Evolutionary conservation across 345 rosid genomes (phyloP), one percentile per base, ranked within the genome.

Genomic region (Citropsis articulata): DNA sequence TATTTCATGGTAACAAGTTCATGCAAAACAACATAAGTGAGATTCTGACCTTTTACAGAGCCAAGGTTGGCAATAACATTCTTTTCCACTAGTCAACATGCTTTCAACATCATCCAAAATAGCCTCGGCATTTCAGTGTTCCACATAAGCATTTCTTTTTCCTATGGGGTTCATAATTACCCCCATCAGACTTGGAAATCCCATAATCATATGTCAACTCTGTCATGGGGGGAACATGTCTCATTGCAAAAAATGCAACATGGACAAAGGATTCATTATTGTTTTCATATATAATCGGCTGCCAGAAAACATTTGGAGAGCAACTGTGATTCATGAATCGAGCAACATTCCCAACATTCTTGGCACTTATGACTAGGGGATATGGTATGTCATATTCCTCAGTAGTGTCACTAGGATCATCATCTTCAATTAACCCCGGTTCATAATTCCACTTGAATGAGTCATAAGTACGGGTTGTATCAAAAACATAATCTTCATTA

Each of bases 321-420:
- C 99, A 95, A 78, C 98, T 90, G 62, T 95, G 97, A 77, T 95
- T 95, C 97, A 95, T 92, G 83, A 95, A 95, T 50, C 99, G 88
- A 67, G 98, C 91, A 30, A 95, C 97, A 80, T 95, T 95, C 57
- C 99, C 99, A 62, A 71, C 71, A 75, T 85, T 81, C 75, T 87
- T 93, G 28, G 99, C 92, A 81, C 83, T 86, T 72, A 95, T 93
- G 68, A 90, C 69, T 59, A 95, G 64, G 33, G 97, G 91, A 75
- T 78, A 88, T 38, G 94, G 91, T 78, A 93, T 69, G 50, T 84
- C 75, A 76, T 66, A 68, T 57, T 89, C 91, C 86, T 91, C 93
- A 8, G 73, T 57, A 66, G 82, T 71, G 78, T 77, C 86, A 2
- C 75, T 77, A 55, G 79, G 42, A 66, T 35, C 55, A 35, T 70